Conservation (phyloP, 129 eudicot genomes). For the Dittrichia graveolens region DNA sequence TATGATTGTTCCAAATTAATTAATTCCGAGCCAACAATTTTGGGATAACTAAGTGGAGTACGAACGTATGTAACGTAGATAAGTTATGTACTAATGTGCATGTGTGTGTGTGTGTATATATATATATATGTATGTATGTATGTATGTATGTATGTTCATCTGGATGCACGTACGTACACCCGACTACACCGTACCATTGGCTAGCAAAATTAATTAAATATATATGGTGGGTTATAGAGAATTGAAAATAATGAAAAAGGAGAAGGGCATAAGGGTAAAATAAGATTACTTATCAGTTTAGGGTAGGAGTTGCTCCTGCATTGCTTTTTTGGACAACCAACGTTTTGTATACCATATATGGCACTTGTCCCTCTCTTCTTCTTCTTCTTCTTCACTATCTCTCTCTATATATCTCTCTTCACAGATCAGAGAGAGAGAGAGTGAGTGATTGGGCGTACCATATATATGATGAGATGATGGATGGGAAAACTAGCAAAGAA, state of each 20-base stretch:
- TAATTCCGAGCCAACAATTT: no score
- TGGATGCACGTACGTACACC: no score
- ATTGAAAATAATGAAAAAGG: not conserved
- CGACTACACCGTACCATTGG: not conserved
- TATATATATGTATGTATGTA: no score
- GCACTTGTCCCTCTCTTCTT: conserved; percentile 11
- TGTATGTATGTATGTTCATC: no score
- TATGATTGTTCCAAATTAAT: no score
- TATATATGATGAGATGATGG: conserved; percentile 4
- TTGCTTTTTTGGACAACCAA: conserved; percentile 34
- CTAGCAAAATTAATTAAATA: not conserved
- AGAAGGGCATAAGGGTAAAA: conserved; percentile 22
- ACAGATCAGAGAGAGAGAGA: no score
- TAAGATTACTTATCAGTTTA: conserved; percentile 30
- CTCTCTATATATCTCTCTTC: not conserved
- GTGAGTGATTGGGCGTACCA: not conserved
- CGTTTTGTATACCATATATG: conserved; percentile 27
- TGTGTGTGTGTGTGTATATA: no score
- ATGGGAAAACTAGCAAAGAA: not conserved
- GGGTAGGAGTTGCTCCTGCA: conserved; percentile 6
- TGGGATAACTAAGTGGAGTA: no score
- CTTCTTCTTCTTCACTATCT: not conserved
- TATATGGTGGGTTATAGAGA: not conserved
- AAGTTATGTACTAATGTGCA: no score
- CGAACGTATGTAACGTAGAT: no score